phyloP scores from a whole-genome alignment of 768 basidiomycete genomes.

The Kwoniella sp. region DNA sequence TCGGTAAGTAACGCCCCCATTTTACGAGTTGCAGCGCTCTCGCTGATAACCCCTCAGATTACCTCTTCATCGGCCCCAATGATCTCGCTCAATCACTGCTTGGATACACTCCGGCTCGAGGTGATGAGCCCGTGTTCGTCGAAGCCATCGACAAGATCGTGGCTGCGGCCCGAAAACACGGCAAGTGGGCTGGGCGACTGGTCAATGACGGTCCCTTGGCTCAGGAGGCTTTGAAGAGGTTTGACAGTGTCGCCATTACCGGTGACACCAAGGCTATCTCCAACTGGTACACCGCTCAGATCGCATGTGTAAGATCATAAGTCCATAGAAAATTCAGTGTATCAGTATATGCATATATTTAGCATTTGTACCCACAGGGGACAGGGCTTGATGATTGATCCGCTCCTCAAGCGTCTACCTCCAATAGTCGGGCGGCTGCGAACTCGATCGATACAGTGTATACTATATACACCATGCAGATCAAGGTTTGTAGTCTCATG shows the following conservation, averaged over 20 bases:
- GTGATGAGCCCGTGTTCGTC: constrained; percentile 41
- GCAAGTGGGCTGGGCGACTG: constrained; percentile 41
- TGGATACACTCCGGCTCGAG: constrained; percentile 40
- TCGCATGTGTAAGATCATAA: constrained; percentile 11
- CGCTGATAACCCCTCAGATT: constrained; percentile 9
- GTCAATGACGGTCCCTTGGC: constrained; percentile 39
- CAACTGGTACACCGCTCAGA: constrained; percentile 27
- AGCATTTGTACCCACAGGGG: background rate
- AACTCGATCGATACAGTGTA: too few species aligned
- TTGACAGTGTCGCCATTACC: constrained; percentile 36
- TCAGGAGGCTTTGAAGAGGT: constrained; percentile 24
- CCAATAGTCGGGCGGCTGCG: too few species aligned
- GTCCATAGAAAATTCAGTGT: background rate
- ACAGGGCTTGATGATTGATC: too few species aligned
- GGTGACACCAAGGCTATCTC: constrained; percentile 40
- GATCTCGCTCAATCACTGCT: constrained; percentile 49
- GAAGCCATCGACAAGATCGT: constrained; percentile 46
- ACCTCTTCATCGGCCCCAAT: constrained; percentile 51
- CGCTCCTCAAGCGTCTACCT: too few species aligned
- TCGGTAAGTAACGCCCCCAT: constrained; percentile 55
- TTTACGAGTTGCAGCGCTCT: background rate
- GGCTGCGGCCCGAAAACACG: constrained; percentile 33
- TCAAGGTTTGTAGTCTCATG: too few species aligned
- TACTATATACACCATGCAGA: too few species aligned
- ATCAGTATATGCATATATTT: background rate